Base-by-base conservation (phyloP, 176 grass and related monocot genomes). In the Carex pumila region DNA sequence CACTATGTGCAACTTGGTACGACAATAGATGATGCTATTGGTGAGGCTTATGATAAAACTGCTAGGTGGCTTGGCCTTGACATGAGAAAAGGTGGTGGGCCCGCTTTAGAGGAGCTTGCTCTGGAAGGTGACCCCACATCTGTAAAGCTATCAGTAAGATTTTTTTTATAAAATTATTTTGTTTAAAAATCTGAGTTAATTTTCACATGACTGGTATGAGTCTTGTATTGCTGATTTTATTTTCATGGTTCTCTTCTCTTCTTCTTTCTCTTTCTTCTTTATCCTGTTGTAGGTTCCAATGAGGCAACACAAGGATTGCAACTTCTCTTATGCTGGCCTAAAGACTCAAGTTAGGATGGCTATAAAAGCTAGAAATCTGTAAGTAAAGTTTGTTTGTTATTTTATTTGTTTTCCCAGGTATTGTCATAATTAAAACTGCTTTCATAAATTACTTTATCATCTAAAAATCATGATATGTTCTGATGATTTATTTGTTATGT, bases 261-360 rank as follows among this genome's bases (percentile, higher is more conserved):
- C 1, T 53, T 83, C 83, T 81, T 66, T 52, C 41, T 65, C 3
- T 72, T 75, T 75, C 19, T 7, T 76, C 31, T 25, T 77, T 85
- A 1, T 76, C 31, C 63, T 83, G 61, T 70, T 86, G 37, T 61
- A 98, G 95, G 88, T 98, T 89, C 91, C 95, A 22, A 98, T 98
- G 95, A 77, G 89, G 75, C 95, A 95, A 74, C 91, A 98, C 65
- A 98, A 98, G 88, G 92, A 98, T 87, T 98, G 95, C 86, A 98
- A 98, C 87, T 98, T 98, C 72, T 98, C 95, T 60, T 98, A 98
- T 93, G 95, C 95, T 84, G 95, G 95, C 67, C 84, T 98, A 74
- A 95, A 98, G 91, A 95, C 95, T 86, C 95, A 98, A 98, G 91
- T 98, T 83, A 89, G 92, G 89, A 55, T 95, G 69, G 92, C 92